phyloP scores from a whole-genome alignment of 495 filamentous ascomycete species.

The Astrocystis sublimbata region DNA sequence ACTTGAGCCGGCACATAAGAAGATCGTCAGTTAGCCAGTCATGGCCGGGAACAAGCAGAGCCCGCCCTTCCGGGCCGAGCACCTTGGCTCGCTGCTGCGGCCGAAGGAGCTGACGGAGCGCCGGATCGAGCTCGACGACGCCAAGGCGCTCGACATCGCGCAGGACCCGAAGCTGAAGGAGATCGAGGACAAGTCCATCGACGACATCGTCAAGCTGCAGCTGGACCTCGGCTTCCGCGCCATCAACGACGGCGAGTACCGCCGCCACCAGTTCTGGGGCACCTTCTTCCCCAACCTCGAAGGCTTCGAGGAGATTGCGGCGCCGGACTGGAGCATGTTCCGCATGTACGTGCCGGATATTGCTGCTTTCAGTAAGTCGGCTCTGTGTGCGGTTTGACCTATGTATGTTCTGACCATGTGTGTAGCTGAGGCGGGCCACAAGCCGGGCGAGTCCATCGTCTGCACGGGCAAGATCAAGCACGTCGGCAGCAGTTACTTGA shows the following conservation, averaged over 20 bases:
- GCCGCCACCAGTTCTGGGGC: conserved; percentile 56
- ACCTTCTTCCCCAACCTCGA: conserved; percentile 68
- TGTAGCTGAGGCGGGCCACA: conserved; percentile 59
- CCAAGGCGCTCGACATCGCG: conserved; percentile 33
- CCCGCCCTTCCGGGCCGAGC: conserved; percentile 73
- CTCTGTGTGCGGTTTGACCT: not conserved
- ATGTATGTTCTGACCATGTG: not conserved
- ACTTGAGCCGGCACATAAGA: not conserved
- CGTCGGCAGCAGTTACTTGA: conserved; percentile 61
- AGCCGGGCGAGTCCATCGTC: conserved; percentile 65
- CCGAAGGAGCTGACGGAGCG: conserved; percentile 59
- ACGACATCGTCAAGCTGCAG: conserved; percentile 62
- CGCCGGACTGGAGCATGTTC: conserved; percentile 62
- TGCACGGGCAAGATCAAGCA: conserved; percentile 72
- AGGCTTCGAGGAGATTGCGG: conserved; percentile 62
- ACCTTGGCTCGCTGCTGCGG: conserved; percentile 69
- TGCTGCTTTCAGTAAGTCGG: conserved; percentile 56
- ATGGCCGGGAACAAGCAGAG: conserved; percentile 49
- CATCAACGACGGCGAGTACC: conserved; percentile 70
- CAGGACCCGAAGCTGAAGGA: conserved; percentile 42
- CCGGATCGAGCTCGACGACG: conserved; percentile 51
- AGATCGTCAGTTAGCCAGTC: not conserved
- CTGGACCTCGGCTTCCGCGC: conserved; percentile 61
- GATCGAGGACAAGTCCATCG: conserved; percentile 61
- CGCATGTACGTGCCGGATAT: conserved; percentile 69